Evolutionary conservation across 345 rosid species (phyloP), one percentile per base, ranked within the genome.

Genomic region (Arabidopsis suecica): DNA sequence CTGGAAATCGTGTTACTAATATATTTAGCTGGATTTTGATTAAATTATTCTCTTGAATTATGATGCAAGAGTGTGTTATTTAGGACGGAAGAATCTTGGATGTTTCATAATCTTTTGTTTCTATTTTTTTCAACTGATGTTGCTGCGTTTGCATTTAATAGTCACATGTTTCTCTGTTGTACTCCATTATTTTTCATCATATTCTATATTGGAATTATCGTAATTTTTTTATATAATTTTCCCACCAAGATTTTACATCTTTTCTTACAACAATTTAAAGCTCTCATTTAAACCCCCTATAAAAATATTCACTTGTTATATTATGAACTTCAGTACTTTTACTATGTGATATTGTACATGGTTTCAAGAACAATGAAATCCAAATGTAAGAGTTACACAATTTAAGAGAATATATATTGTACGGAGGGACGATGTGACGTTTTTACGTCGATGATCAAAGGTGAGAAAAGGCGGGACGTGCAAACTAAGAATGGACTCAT

Each of bases 121-220:
- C 18, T 40, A 5, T 69, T 18, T 18, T 62, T 47, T 69, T 16
- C 50, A 40, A 55, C 66, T 55, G 34, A 54, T 34, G 53, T 69
- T 55, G 57, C 66, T 63, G 80, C 53, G 62, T 77, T 70, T 70
- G 66, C 80, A 77, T 77, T 77, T 70, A 69, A 44, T 77, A 34
- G 71, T 77, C 80, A 77, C 76, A 70, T 77, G 80, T 77, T 77
- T 70, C 60, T 77, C 49, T 70, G 64, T 37, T 70, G 71, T 45
- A 34, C 22, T 58, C 56, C 60, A 64, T 77, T 54, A 77, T 71
- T 56, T n/a, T 71, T 37, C 30, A 56, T 41, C 66, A 62, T 44
- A 34, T 25, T 9, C 18, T 59, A 37, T 41, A 58, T 50, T 58
- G 18, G 18, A 16, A 16, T 53, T 76, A 53, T 23, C 22, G 34